Base-by-base conservation (phyloP, 495 filamentous ascomycete species). In the Aspergillus ellipticus region DNA sequence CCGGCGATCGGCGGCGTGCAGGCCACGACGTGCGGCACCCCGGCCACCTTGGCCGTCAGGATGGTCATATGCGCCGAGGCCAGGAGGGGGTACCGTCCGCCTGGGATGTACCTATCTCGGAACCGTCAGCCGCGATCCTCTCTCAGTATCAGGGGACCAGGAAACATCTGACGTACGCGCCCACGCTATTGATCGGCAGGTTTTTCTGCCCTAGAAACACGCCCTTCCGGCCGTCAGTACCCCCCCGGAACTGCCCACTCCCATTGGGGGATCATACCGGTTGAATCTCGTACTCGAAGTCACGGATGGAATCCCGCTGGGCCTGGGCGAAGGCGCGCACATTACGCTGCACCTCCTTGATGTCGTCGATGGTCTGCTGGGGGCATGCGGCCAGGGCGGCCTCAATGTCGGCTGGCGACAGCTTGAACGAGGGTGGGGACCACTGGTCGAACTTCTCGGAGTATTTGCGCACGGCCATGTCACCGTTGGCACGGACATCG, bases 31-130 rank as follows among this genome's bases (percentile, higher is more conserved):
- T 78, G 65, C 9, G 67, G 68, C 4, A 81, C 76, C 1, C 80
- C 80, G 20, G 79, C 79, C 22, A 77, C 76, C 55, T 82, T 83
- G 3, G 80, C 79, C 0, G 80, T 83, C 5, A 82, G 62, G 42
- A 82, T 79, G 13, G 78, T 83, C 79, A 81, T 83, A 56, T 83
- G 80, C n/a, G 73, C 74, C 15, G 78, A 81, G 13, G 79, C 80
- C 16, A 83, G 76, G 5, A 82, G 72, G 7, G 79, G 79, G 54
- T 83, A 82, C 4, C 78, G 70, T 17, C 79, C 79, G 2, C 77
- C 79, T 0, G 78, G 78, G 42, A 81, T 80, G 58, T 81, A 83
- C 2, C 67, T 72, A n/a, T 41, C 15, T 7, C 1, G 13, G 28
- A 33, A 33, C 7, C 31, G 10, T 37, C 22, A n/a, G 37, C 6